A percentile compares a stretch with the other conserved stretches of the same genome.
phyloP scores from a whole-genome alignment of 768 basidiomycete genomes.

The Mycena pura region DNA sequence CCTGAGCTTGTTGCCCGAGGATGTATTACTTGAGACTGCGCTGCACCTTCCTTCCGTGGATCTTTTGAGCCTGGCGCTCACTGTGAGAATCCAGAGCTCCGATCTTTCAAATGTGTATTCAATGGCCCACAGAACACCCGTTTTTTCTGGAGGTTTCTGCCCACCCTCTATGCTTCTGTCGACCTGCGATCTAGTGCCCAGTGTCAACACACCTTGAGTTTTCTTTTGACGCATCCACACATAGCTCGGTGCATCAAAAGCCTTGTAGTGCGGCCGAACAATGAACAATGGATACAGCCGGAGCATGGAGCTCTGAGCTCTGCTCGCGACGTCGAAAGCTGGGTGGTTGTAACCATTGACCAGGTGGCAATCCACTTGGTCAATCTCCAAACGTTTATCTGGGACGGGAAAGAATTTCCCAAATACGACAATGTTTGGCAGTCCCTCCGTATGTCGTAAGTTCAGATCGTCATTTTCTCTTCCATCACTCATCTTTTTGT shows the following conservation, averaged over 20 bases:
- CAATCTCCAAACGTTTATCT: constrained; percentile 19
- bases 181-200: constrained; percentile 23
- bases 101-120: neutral
- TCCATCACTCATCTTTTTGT: neutral
- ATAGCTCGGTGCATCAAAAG: constrained; percentile 18
- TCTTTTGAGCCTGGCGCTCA: constrained; percentile 24
- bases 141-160: constrained; percentile 16
- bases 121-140: constrained; percentile 15
- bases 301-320: constrained; percentile 9
- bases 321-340: constrained; percentile 24
- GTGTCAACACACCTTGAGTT: constrained; percentile 20
- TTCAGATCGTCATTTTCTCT: neutral
- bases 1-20: constrained; percentile 19
- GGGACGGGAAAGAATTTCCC: constrained; percentile 25
- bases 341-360: constrained; percentile 25
- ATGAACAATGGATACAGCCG: constrained; percentile 21
- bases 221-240: constrained; percentile 18
- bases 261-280: constrained; percentile 23
- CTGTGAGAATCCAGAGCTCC: constrained; percentile 17
- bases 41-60: constrained; percentile 15
- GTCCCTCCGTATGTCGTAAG: constrained; percentile 16
- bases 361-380: constrained; percentile 23
- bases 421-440: constrained; percentile 23
- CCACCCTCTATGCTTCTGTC: constrained; percentile 21
- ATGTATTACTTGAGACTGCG: constrained; percentile 22